Evolutionary conservation across 2,329 filamentous ascomycete species (phyloP), one percentile per base, ranked within the genome.

Genomic region (Grosmannia clavigera): DNA sequence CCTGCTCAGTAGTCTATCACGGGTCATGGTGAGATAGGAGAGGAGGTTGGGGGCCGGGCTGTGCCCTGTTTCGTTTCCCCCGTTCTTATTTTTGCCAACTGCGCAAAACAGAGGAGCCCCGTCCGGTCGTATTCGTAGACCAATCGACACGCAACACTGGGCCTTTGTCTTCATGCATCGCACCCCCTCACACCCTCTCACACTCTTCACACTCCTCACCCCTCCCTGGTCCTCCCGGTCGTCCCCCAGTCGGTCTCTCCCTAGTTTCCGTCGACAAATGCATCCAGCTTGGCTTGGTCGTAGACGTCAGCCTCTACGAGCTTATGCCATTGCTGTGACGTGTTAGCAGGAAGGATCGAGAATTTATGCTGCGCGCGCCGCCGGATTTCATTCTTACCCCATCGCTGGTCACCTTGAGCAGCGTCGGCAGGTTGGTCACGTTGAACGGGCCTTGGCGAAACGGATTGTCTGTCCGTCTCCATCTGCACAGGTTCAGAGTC

Each of bases 281-380:
- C 57, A 14, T 58, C 35, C 50, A 58, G 57, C 57, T 54, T 58
- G 33, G 50, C 33, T 31, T 58, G 57, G 50, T 58, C 29, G 57
- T 58, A 58, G 50, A 53, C 50, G 35, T 58, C 57, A 4, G 35
- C 57, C 57, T 58, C 57, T 2, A 58, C 57, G 33, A 58, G 57
- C 50, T 46, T 58, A 46, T 58, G 57, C 57, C 57, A 58, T 40
- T 38, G 22, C 57, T 58, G 40, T 25, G n/a, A n/a, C 55, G 29
- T n/a, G 56, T 58, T 27, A 58, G 31, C 29, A 16, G 7, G 31
- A 33, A 3, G n/a, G 6, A 27, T 12, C 7, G 4, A 29, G 33
- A 52, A 40, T 9, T 33, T 6, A 29, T 10, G 10, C 16, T 16
- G 9, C 11, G 33, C 31, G 14, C 19, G 31, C 25, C 22, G 38